Base-by-base conservation (phyloP, 495 filamentous ascomycete genomes). In the Penicillium diatomitis region DNA sequence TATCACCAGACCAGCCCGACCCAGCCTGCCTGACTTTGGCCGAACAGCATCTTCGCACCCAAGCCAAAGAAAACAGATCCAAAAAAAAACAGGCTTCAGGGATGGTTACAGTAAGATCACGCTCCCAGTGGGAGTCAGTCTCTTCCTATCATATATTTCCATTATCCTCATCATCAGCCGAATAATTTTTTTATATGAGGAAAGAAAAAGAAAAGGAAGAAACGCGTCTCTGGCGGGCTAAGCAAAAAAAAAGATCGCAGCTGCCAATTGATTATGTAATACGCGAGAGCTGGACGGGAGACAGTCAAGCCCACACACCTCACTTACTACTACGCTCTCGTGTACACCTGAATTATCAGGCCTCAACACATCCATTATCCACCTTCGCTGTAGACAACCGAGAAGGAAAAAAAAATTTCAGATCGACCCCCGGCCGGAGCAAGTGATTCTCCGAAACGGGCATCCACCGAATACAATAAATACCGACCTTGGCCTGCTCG, bases 111-210 rank as follows among this genome's bases (percentile, higher is more conserved):
- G 64, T 62, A 49, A 80, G 74, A 78, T 80, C 77, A 80, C 63
- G 39, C 60, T 65, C 74, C 66, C 64, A 64, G 40, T 49, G 51
- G 63, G 63, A 66, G 65, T 81, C 77, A 81, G 73, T 69, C 77
- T 81, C 77, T 81, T 81, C 77, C 76, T 81, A 80, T 81, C 71
- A 75, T 73, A 64, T 58, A 57, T 66, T 20, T 65, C 68, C 67
- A 70, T 70, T 66, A 49, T 62, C 44, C 69, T 80, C 77, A 78
- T 80, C 77, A 78, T 64, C 53, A 69, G 73, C 77, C 74, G 49
- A 67, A 48, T 52, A 58, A 56, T 49, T 56, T 53, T 20, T 20
- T 20, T 20, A 42, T 54, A 54, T 50, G 48, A 48, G 42, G 37
- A 57, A 57, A 55, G 52, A 57, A 41, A 57, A 58, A 56, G 51